Evolutionary conservation across 257 asterid genomes (phyloP).

Genomic region (Forsythia viridissima): DNA sequence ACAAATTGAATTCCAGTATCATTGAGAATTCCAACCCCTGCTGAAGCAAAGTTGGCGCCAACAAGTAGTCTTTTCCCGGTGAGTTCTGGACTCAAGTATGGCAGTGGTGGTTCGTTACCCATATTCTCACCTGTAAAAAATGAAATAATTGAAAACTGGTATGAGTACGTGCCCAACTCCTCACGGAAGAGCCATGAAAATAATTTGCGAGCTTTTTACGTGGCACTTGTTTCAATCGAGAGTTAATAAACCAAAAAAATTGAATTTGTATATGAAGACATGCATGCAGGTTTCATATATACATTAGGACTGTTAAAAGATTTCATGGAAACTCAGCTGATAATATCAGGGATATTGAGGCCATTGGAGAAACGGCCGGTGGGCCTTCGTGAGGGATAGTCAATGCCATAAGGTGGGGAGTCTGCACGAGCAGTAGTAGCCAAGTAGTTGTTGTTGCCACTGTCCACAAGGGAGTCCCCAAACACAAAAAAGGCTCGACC

Average conservation of each 20-base stretch:
- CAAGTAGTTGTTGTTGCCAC: conserved; percentile 64
- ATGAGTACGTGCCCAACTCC: not conserved
- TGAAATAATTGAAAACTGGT: not conserved
- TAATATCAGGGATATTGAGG: conserved; percentile 55
- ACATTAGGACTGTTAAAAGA: not conserved
- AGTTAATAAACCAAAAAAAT: too few relatives aligned
- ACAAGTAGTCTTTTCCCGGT: conserved; percentile 42
- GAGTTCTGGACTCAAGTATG: conserved; percentile 58
- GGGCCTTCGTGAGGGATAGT: conserved; percentile 47
- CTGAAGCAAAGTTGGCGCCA: conserved; percentile 83
- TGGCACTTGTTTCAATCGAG: too few relatives aligned
- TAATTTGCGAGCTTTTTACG: too few relatives aligned
- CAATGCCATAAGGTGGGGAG: conserved; percentile 63
- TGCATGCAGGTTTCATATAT: not conserved
- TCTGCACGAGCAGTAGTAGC: conserved; percentile 68
- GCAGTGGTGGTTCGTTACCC: conserved; percentile 56
- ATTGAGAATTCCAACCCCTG: conserved; percentile 76
- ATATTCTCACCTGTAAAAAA: conserved; percentile 43
- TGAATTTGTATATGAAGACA: not conserved
- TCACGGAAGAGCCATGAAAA: not conserved
- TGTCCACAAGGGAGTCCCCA: conserved; percentile 68
- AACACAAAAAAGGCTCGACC: conserved; percentile 56
- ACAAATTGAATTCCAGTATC: conserved; percentile 73
- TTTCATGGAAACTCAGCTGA: conserved; percentile 41
- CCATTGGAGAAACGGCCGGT: conserved; percentile 77